Evolutionary conservation across 2,329 filamentous ascomycete species (phyloP).

Genomic region (Cladosporium sp.): DNA sequence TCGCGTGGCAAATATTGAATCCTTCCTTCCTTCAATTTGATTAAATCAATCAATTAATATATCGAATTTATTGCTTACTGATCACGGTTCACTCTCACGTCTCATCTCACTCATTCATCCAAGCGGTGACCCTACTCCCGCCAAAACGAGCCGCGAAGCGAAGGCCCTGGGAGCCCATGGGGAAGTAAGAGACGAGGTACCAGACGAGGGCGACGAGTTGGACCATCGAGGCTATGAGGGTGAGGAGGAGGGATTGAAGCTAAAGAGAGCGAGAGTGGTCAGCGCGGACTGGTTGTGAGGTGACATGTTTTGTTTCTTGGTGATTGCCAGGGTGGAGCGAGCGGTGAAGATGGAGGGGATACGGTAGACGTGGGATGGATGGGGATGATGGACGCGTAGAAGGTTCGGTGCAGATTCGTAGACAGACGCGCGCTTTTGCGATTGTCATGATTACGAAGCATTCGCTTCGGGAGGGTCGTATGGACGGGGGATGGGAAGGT

Average conservation of each 20-base stretch:
- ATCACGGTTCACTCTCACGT: too few relatives aligned
- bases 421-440: not conserved
- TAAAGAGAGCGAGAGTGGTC: slow-evolving; percentile 34
- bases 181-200: slow-evolving; percentile 97
- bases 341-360: not conserved
- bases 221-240: slow-evolving; percentile 75
- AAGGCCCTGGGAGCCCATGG: slow-evolving; percentile 87
- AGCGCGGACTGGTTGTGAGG: slow-evolving; percentile 6
- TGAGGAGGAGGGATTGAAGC: slow-evolving; percentile 81
- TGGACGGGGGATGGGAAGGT: slow-evolving; percentile 14
- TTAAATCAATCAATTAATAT: too few relatives aligned
- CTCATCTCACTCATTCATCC: slow-evolving; percentile 78
- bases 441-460: slow-evolving; percentile 15
- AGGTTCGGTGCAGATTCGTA: not conserved
- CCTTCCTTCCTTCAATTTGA: too few relatives aligned
- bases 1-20: too few relatives aligned
- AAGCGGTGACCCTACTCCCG: slow-evolving; percentile 75
- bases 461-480: slow-evolving; percentile 14
- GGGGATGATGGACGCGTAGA: not conserved
- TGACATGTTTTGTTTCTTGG: not conserved
- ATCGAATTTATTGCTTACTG: too few relatives aligned
- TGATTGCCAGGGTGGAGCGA: not conserved
- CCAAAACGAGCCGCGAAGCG: slow-evolving; percentile 84
- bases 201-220: slow-evolving; percentile 81
- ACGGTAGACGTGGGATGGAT: slow-evolving; percentile 9